A percentile compares a stretch with the other conserved stretches of the same genome.
Conservation (phyloP, 345 rosid species). For the Melaleuca alternifolia region DNA sequence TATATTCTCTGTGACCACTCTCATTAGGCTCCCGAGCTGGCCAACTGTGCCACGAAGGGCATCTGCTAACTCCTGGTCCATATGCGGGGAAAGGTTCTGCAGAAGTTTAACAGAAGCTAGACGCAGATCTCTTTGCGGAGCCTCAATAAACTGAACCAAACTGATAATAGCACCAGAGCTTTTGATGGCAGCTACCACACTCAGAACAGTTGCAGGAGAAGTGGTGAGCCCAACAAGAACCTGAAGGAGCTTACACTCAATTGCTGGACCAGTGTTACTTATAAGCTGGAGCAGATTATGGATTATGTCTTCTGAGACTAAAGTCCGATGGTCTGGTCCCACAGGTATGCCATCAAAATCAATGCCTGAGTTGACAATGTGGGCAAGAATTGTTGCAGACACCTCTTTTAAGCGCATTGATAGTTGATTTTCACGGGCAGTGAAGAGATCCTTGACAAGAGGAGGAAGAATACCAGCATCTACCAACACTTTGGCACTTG, state of each 20-base stretch:
- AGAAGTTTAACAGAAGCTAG: conserved; percentile 79
- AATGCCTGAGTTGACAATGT: conserved; percentile 64
- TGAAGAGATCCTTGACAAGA: conserved; percentile 74
- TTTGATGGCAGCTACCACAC: conserved; percentile 75
- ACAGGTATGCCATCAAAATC: conserved; percentile 61
- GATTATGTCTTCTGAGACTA: conserved; percentile 74
- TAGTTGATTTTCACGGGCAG: conserved; percentile 62
- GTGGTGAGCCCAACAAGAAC: conserved; percentile 93
- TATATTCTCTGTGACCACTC: conserved; percentile 54
- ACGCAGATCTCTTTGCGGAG: conserved; percentile 69
- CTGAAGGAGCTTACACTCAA: conserved; percentile 85
- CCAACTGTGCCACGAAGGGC: conserved; percentile 70
- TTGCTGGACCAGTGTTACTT: conserved; percentile 94
- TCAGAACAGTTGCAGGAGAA: conserved; percentile 49
- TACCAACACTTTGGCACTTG: conserved; percentile 74
- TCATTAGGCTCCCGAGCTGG: conserved; percentile 68
- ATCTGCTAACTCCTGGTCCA: conserved; percentile 83
- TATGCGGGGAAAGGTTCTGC: conserved; percentile 66
- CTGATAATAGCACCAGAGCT: conserved; percentile 89
- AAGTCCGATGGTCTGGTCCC: conserved; percentile 64
- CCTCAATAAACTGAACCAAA: conserved; percentile 94
- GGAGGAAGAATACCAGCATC: conserved; percentile 82
- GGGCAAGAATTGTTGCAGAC: conserved; percentile 88
- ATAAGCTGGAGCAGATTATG: conserved; percentile 76
- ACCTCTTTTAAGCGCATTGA: conserved; percentile 89